Evolutionary conservation across 2,329 filamentous ascomycete species (phyloP).

Genomic region (Dendryphion nanum): DNA sequence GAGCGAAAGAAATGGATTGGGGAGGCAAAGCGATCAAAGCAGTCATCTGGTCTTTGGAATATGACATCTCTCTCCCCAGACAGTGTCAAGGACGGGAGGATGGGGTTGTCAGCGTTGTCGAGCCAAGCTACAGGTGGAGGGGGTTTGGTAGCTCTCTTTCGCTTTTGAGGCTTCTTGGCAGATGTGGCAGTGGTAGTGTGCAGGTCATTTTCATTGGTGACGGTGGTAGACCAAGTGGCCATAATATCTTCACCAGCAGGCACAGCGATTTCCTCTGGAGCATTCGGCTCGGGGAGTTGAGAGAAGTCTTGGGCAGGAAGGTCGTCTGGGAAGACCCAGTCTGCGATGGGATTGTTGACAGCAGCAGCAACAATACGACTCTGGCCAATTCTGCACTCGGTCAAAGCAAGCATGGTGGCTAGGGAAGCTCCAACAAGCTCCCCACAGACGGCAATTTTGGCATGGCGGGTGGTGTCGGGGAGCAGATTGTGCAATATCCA

Average conservation of each 20-base stretch:
- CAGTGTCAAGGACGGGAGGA: constrained; percentile 29
- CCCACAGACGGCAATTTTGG: constrained; percentile 46
- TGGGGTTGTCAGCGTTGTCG: constrained; percentile 18
- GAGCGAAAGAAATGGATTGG: constrained; percentile 53
- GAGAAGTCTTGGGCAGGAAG: constrained; percentile 18
- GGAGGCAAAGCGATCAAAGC: constrained; percentile 52
- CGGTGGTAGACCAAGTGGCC: constrained; percentile 8
- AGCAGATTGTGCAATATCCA: constrained; percentile 45
- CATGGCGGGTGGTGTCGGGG: constrained; percentile 20
- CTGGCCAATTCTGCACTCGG: constrained; percentile 45
- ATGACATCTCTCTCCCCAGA: constrained; percentile 34
- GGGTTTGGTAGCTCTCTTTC: constrained; percentile 18
- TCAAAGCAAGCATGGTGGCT: constrained; percentile 50
- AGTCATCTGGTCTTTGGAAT: constrained; percentile 44
- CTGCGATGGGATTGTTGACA: constrained; percentile 47
- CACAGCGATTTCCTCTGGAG: constrained; percentile 29
- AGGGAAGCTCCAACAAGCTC: constrained; percentile 49
- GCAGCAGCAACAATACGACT: constrained; percentile 46
- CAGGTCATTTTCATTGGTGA: constrained; percentile 6
- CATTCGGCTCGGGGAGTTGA: constrained; percentile 28
- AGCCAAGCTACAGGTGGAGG: constrained; percentile 27
- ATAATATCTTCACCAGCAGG: constrained; percentile 28
- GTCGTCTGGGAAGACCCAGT: constrained; percentile 47
- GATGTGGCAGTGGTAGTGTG: constrained; percentile 2
- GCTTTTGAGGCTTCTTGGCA: constrained; percentile 15